A percentile compares a stretch with the other conserved stretches of the same genome.
Conservation (phyloP, 345 rosid species). For the Hypericum androsaemum region DNA sequence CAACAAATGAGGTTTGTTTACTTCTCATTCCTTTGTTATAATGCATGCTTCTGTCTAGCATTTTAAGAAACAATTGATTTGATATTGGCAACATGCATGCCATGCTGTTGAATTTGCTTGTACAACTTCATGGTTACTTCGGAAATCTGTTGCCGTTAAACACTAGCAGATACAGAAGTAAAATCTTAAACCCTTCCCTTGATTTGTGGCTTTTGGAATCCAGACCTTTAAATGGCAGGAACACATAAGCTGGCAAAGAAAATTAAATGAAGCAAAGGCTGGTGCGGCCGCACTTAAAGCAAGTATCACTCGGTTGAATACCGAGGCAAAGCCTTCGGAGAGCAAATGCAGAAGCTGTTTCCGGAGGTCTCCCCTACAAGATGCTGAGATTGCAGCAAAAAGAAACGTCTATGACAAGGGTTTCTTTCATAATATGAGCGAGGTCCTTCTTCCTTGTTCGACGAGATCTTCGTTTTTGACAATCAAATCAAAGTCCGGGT, state of each 20-base stretch:
- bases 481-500: constrained; percentile 30
- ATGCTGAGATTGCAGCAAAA: constrained; percentile 29
- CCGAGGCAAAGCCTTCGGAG: constrained; percentile 31
- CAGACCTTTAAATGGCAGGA: constrained; percentile 96
- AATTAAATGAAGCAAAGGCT: constrained; percentile 62
- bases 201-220: constrained; percentile 2
- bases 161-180: not conserved
- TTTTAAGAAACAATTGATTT: too few relatives aligned
- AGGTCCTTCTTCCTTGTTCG: constrained; percentile 57
- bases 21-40: not conserved
- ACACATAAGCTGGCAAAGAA: constrained; percentile 63
- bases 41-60: not conserved
- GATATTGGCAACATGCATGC: too few relatives aligned
- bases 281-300: constrained; percentile 56
- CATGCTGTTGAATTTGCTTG: too few relatives aligned
- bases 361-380: constrained; percentile 43
- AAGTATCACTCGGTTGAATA: constrained; percentile 30
- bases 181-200: not conserved
- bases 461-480: constrained; percentile 35
- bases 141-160: too few relatives aligned
- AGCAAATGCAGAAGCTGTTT: constrained; percentile 57
- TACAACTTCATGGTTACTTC: too few relatives aligned
- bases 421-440: constrained; percentile 37
- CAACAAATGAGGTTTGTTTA: constrained; percentile 69
- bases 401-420: constrained; percentile 60